Base-by-base conservation (phyloP, 164 flowering plant genomes). In the Echeveria elegans region DNA sequence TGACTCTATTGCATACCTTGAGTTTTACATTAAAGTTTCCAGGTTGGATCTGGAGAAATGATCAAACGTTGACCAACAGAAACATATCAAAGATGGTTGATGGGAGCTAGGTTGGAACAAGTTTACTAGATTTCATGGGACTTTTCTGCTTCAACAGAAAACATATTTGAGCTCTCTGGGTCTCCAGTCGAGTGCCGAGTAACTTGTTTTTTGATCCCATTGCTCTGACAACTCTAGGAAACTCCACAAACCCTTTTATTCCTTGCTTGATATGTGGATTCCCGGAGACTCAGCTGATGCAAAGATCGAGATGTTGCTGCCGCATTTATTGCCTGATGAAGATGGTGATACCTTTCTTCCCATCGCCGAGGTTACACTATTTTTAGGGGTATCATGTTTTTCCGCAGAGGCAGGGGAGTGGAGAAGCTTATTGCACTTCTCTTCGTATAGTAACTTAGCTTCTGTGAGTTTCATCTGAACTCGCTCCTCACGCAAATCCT, bases 191-290 rank as follows among this genome's bases (percentile, higher is more conserved):
- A n/a, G 85, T 73, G 4, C 85, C 89, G 76, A 79, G 69, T 62
- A 76, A 82, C 71, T 80, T 77, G 24, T 77, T 80, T 65, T 75
- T 85, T 6, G 88, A 81, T 47, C 89, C 84, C 26, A 75, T 83
- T 15, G 87, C 82, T 73, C 85, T 66, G 66, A 88, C 81, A 28
- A 80, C 95, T 68, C 79, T 80, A 0, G 88, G 90, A 61, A 92
- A 92, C 58, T 92, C 98, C 3, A 92, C 96, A 65, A 85, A 87
- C 72, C 92, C 96, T 78, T 81, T 85, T 56, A 88, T 86, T 70
- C 95, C 95, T 76, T 89, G 63, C 74, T 70, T 82, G 31, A 88
- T 88, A 34, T 86, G 96, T 8, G 87, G 96, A 76, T 89, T 89
- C 47, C 85, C 89, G n/a, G n/a, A 0, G 78, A 58, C 60, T 83